Evolutionary conservation across 1,284 basidiomycete species (phyloP).

Genomic region (Boletus smithii): DNA sequence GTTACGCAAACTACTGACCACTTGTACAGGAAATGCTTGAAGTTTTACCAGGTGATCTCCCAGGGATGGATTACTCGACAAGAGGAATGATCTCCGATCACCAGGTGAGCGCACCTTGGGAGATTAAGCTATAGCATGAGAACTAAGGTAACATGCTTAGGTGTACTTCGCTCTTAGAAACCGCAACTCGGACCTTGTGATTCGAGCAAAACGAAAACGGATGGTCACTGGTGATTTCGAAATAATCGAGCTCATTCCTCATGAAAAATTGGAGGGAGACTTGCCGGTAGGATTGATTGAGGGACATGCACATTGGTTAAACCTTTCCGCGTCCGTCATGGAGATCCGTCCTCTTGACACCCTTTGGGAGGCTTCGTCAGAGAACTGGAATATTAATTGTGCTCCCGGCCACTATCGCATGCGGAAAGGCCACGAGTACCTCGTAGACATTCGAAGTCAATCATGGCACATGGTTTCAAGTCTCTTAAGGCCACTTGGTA

Average conservation of each 20-base stretch:
- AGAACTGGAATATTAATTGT: conserved; percentile 22
- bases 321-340: conserved; percentile 26
- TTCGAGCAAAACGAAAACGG: not conserved
- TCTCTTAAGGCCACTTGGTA: conserved; percentile 30
- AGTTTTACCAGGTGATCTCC: not conserved
- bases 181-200: not conserved
- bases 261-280: conserved; percentile 32
- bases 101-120: not conserved
- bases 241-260: not conserved
- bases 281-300: conserved; percentile 37
- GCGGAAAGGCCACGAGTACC: conserved; percentile 16
- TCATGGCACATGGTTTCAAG: conserved; percentile 26
- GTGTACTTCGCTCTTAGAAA: not conserved
- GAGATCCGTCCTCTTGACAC: conserved; percentile 36
- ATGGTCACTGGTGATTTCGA: not conserved
- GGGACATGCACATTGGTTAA: conserved; percentile 40
- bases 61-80: not conserved
- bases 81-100: not conserved
- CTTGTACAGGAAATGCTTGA: not conserved
- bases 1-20: not conserved
- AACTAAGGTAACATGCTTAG: not conserved
- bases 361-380: conserved; percentile 22
- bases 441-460: conserved; percentile 1
- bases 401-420: conserved; percentile 6
- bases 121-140: too few species aligned